Base-by-base conservation (phyloP, 2,329 filamentous ascomycete genomes). In the Sclerotinia trifoliorum region DNA sequence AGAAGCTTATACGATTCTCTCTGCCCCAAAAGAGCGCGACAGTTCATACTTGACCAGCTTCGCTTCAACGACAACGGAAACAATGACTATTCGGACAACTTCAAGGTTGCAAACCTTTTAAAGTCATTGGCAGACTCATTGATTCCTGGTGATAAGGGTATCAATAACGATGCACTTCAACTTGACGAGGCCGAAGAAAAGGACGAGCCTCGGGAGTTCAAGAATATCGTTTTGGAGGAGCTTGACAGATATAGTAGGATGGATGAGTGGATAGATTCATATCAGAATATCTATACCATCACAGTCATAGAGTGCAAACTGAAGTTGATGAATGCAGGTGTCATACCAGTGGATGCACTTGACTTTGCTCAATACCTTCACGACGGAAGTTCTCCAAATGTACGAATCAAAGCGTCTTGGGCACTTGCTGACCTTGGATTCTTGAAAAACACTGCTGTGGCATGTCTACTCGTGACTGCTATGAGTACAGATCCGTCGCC, bases 51-150 rank as follows among this genome's bases (percentile, higher is more conserved):
- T 29, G 93, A 97, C 73, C 91, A 96, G 76, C 83, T 99, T 46
- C 90, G 91, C 61, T 94, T 93, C 81, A 99, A 99, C 77, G 94
- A 99, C 79, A 99, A 99, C 77, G 89, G 91, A 2, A 90, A 91
- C 70, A 99, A 99, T 74, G 80, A 89, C 62, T 96, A 88, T 76
- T 97, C 94, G 6, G 96, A 99, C 75, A 90, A 94, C 71, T 89
- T 92, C 75, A 99, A 97, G 77, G 87, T 99, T 66, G 88, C 93
- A 10, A 90, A 85, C 29, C 83, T 99, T 32, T 90, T 99, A 81
- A 81, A 83, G 54, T 83, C 85, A 0, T 78, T 90, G 35, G 83
- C 87, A 1, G 83, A 82, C 0, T 87, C 85, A n/a, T 80, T 88
- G 35, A 82, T 89, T 61, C 83, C 83, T 0, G 78, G 80, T 54